A percentile compares a stretch with the other conserved stretches of the same genome.
These are phyloP conservation scores for Phellinidium pouzarii DNA, from an alignment of 1,284 basidiomycete genomes.

Conservation along the genomic window DNA sequence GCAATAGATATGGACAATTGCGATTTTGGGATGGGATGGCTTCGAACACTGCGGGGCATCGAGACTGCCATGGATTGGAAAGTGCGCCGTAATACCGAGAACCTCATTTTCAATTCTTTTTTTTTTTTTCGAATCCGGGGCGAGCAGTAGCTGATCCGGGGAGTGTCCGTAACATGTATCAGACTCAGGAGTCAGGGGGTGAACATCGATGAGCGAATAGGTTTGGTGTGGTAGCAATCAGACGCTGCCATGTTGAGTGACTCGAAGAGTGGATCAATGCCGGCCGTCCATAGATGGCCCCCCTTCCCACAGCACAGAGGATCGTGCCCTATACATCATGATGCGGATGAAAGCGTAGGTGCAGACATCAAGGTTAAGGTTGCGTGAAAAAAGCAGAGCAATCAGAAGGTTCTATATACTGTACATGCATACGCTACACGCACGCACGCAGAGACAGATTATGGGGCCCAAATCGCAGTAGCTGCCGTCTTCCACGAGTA, in stretches of 20 bases:
- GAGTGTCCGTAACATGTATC: conserved; percentile 3
- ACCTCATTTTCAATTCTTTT: too few relatives aligned
- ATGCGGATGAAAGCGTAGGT: neutral
- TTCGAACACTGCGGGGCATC: neutral
- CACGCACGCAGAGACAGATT: neutral
- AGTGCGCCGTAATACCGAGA: conserved; percentile 4
- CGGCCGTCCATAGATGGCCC: neutral
- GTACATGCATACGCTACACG: too few relatives aligned
- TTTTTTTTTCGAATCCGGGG: neutral
- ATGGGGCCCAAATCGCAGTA: conserved; percentile 4
- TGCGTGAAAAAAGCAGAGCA: neutral
- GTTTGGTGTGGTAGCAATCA: neutral
- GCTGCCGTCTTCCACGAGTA: neutral
- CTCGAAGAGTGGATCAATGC: neutral
- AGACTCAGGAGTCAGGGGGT: neutral
- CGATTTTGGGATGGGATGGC: neutral
- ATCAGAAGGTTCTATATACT: conserved; percentile 6
- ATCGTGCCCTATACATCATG: conserved; percentile 3
- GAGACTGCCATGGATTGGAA: conserved; percentile 1
- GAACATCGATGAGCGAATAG: conserved; percentile 4
- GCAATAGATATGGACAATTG: neutral
- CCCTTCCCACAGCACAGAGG: neutral
- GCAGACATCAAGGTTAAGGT: neutral
- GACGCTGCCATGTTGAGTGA: neutral
- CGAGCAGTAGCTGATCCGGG: conserved; percentile 9